Evolutionary conservation across 495 filamentous ascomycete genomes (phyloP).

Genomic region (Hyaloscypha variabilis): DNA sequence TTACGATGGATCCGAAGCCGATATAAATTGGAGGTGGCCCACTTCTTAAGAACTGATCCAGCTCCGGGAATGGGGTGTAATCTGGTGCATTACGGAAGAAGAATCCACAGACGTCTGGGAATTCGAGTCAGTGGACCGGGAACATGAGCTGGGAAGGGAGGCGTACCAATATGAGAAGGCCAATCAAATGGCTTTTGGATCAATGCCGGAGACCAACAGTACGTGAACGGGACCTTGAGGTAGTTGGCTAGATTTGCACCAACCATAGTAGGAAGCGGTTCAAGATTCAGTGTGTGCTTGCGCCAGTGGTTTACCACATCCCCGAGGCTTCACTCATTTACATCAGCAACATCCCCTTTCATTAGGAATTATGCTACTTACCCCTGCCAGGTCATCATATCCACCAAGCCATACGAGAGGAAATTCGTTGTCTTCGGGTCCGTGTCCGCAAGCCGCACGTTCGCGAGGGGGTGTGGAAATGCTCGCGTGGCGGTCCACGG

Average conservation of each 20-base stretch:
- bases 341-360: neutral
- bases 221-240: constrained; percentile 62
- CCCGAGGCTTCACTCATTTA: constrained; percentile 42
- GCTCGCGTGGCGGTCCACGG: constrained; percentile 60
- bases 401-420: constrained; percentile 62
- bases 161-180: constrained; percentile 52
- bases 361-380: constrained; percentile 25
- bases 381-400: constrained; percentile 72
- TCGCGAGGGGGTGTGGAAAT: constrained; percentile 60
- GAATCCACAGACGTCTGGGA: constrained; percentile 60
- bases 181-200: constrained; percentile 66
- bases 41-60: constrained; percentile 52
- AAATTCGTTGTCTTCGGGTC: constrained; percentile 57
- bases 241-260: constrained; percentile 21
- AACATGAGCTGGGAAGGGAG: neutral
- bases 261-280: constrained; percentile 41
- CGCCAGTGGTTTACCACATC: constrained; percentile 62
- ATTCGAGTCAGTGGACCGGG: constrained; percentile 26
- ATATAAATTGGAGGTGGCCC: constrained; percentile 65
- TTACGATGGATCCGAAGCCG: constrained; percentile 69
- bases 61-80: constrained; percentile 53
- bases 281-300: constrained; percentile 50
- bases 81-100: constrained; percentile 55
- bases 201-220: constrained; percentile 65
- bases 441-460: constrained; percentile 32